phyloP scores from a whole-genome alignment of 495 filamentous ascomycete species.

The Trichoderma erinaceum region DNA sequence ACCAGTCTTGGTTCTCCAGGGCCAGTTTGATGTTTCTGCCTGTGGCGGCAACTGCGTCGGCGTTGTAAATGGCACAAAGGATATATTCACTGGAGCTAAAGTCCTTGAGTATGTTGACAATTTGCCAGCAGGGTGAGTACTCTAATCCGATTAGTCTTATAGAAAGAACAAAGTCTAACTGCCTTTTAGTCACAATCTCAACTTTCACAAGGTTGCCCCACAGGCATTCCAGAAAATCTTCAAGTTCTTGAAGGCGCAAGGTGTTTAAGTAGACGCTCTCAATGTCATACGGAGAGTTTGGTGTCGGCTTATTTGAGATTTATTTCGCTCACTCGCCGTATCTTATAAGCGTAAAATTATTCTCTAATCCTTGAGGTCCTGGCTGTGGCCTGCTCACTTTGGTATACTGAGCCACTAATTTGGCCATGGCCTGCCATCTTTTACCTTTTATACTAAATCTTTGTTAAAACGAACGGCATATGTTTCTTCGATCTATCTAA shows the following conservation, averaged over 20 bases:
- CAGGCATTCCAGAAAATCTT: constrained; percentile 23
- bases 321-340: too few species aligned
- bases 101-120: constrained; percentile 21
- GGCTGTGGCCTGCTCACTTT: too few species aligned
- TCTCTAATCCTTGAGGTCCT: too few species aligned
- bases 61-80: constrained; percentile 20
- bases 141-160: background rate
- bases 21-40: constrained; percentile 25
- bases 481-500: too few species aligned
- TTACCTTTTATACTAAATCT: too few species aligned
- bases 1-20: constrained; percentile 23
- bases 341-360: too few species aligned
- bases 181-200: constrained; percentile 23
- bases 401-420: too few species aligned
- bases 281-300: too few species aligned
- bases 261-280: background rate
- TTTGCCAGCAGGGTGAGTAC: constrained; percentile 23
- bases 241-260: constrained; percentile 3
- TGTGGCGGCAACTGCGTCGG: constrained; percentile 27
- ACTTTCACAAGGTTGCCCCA: constrained; percentile 26
- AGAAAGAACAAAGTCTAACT: background rate
- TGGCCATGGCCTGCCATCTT: too few species aligned
- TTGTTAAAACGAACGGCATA: too few species aligned
- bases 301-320: too few species aligned
- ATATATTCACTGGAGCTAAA: constrained; percentile 20